A percentile compares a stretch with the other conserved stretches of the same genome.
phyloP scores from a whole-genome alignment of 1,139 yeast genomes.

The Debaryomycetaceae sp. region DNA sequence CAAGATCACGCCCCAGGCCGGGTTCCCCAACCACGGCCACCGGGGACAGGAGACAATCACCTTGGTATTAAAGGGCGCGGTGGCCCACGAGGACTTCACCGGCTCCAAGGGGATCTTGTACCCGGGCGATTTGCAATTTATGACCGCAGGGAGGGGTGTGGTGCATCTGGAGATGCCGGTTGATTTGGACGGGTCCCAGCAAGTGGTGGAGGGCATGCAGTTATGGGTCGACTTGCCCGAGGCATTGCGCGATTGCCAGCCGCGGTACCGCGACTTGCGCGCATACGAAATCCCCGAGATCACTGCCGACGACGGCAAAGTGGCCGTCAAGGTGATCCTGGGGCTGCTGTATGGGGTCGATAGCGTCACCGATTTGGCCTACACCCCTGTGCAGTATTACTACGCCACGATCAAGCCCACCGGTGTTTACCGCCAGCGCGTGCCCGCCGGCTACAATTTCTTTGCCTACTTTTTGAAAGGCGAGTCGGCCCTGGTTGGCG shows the following conservation, averaged over 20 bases:
- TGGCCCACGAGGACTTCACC: slow-evolving; percentile 91
- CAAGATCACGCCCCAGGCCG: slow-evolving; percentile 47
- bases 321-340: slow-evolving; percentile 67
- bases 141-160: slow-evolving; percentile 92
- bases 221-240: slow-evolving; percentile 90
- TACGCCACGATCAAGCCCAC: slow-evolving; percentile 67
- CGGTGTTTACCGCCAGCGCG: slow-evolving; percentile 57
- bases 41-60: slow-evolving; percentile 89
- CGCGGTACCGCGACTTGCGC: slow-evolving; percentile 77
- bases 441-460: slow-evolving; percentile 63
- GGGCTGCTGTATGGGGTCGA: slow-evolving; percentile 75
- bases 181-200: slow-evolving; percentile 48
- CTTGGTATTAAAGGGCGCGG: slow-evolving; percentile 63
- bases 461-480: slow-evolving; percentile 74
- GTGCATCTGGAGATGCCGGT: slow-evolving; percentile 90
- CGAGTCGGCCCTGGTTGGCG: slow-evolving; percentile 42
- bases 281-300: slow-evolving; percentile 65
- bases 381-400: slow-evolving; percentile 78
- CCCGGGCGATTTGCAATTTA: slow-evolving; percentile 87
- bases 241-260: slow-evolving; percentile 60
- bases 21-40: slow-evolving; percentile 93
- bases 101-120: slow-evolving; percentile 74
- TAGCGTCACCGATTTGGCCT: slow-evolving; percentile 72
- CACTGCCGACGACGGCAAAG: slow-evolving; percentile 62
- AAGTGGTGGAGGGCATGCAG: slow-evolving; percentile 66